Conservation (phyloP, 768 basidiomycete species). For the Asterophora lycoperdoides region DNA sequence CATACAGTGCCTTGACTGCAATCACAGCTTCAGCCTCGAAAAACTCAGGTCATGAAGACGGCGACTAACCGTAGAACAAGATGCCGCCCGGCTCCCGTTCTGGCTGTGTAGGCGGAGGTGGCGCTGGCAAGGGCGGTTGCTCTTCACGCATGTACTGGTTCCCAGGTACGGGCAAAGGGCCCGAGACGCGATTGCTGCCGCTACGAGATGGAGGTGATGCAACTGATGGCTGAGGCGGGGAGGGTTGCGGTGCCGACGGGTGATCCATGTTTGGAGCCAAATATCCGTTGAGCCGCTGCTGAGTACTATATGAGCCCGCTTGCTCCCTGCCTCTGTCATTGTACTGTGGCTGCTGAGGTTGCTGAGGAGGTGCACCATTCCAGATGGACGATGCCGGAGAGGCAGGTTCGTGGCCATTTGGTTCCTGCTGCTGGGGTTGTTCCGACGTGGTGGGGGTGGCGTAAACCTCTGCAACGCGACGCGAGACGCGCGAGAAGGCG, state of each 20-base stretch:
- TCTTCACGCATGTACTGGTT: constrained; percentile 5
- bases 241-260: constrained; percentile 9
- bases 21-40: constrained; percentile 12
- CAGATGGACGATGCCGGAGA: constrained; percentile 41
- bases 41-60: background rate
- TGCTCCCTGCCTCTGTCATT: constrained; percentile 17
- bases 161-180: constrained; percentile 15
- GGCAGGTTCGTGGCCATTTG: constrained; percentile 18
- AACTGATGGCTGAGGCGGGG: constrained; percentile 26
- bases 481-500: constrained; percentile 28
- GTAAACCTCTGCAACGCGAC: constrained; percentile 20
- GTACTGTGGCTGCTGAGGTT: background rate
- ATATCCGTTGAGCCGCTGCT: constrained; percentile 3
- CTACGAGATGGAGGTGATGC: background rate
- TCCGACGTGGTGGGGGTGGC: constrained; percentile 5
- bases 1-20: constrained; percentile 83
- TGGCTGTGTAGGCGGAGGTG: constrained; percentile 26
- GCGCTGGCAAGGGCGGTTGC: constrained; percentile 16
- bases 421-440: constrained; percentile 14
- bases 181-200: constrained; percentile 9
- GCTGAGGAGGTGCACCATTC: background rate
- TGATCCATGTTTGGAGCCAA: constrained; percentile 29
- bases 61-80: constrained; percentile 76
- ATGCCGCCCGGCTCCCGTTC: constrained; percentile 33
- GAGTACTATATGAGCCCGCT: background rate